These are phyloP conservation scores for Podospora sp. DNA, from an alignment of 495 filamentous ascomycete species.

Conservation along the genomic window DNA sequence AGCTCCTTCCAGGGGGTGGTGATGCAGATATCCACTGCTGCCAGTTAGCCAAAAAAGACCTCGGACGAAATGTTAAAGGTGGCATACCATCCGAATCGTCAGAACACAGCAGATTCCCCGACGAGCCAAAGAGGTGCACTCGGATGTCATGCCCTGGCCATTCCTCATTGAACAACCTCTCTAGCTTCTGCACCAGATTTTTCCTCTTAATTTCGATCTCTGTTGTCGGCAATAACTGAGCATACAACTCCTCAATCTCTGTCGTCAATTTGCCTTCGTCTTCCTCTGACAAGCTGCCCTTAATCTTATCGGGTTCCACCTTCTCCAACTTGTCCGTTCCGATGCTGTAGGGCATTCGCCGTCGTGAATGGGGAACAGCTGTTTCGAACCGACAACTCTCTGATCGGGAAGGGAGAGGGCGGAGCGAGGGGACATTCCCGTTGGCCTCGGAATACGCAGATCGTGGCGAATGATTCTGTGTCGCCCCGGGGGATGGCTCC, in stretches of 20 bases:
- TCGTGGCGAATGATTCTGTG: constrained; percentile 78
- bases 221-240: constrained; percentile 77
- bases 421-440: constrained; percentile 66
- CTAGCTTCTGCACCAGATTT: constrained; percentile 80
- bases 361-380: constrained; percentile 42
- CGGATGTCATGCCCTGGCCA: constrained; percentile 91
- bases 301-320: constrained; percentile 66
- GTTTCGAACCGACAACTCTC: constrained; percentile 83
- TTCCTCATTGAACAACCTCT: constrained; percentile 79
- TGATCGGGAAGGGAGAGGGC: constrained; percentile 51
- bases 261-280: constrained; percentile 77
- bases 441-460: constrained; percentile 90
- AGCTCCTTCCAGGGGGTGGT: constrained; percentile 81
- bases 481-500: constrained; percentile 80
- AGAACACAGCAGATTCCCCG: constrained; percentile 91
- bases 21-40: constrained; percentile 92
- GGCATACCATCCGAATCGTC: constrained; percentile 92
- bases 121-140: constrained; percentile 94
- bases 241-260: constrained; percentile 82
- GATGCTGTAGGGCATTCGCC: constrained; percentile 91
- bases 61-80: background rate
- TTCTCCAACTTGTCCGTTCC: constrained; percentile 73
- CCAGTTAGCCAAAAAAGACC: constrained; percentile 27
- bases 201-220: constrained; percentile 75
- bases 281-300: constrained; percentile 64